Conservation (phyloP, 2,329 filamentous ascomycete species). For the Ceratocystiopsis sp. region DNA sequence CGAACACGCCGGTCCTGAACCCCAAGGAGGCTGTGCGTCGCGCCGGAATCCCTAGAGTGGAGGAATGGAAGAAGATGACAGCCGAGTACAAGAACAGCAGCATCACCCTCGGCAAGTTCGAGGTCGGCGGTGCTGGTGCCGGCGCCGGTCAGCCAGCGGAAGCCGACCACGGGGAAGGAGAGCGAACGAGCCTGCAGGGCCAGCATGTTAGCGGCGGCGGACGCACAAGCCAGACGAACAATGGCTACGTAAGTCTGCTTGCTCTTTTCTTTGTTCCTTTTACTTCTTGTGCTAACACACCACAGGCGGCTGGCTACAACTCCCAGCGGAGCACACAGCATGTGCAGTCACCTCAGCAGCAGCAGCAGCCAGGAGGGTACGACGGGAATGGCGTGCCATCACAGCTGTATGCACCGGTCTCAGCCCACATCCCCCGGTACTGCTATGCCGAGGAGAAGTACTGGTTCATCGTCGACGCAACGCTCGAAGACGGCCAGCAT, state of each 20-base stretch:
- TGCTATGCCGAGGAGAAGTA: slow-evolving; percentile 97
- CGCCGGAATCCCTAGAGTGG: slow-evolving; percentile 83
- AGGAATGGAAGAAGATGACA: slow-evolving; percentile 99
- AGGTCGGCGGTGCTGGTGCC: slow-evolving; percentile 29
- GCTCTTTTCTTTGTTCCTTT: background rate
- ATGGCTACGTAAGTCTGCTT: slow-evolving; percentile 26
- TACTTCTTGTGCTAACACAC: background rate
- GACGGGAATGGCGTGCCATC: slow-evolving; percentile 26
- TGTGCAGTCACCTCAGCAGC: slow-evolving; percentile 15
- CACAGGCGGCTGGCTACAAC: slow-evolving; percentile 20
- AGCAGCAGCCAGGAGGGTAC: slow-evolving; percentile 11
- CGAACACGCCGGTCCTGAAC: slow-evolving; percentile 65
- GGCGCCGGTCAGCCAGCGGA: slow-evolving; percentile 7
- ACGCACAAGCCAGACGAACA: slow-evolving; percentile 30
- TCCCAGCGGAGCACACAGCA: slow-evolving; percentile 15
- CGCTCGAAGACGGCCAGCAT: slow-evolving; percentile 74
- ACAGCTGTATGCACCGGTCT: slow-evolving; percentile 56
- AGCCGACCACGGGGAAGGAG: too few relatives aligned
- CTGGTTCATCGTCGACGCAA: slow-evolving; percentile 92
- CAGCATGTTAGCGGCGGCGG: slow-evolving; percentile 15
- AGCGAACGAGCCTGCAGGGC: slow-evolving; percentile 52
- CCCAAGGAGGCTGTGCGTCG: slow-evolving; percentile 70
- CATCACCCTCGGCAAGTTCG: slow-evolving; percentile 86
- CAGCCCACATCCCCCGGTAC: slow-evolving; percentile 77
- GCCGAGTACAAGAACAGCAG: slow-evolving; percentile 99